Conservation (phyloP, 2,329 filamentous ascomycete species). For the Ophiostoma populinum region DNA sequence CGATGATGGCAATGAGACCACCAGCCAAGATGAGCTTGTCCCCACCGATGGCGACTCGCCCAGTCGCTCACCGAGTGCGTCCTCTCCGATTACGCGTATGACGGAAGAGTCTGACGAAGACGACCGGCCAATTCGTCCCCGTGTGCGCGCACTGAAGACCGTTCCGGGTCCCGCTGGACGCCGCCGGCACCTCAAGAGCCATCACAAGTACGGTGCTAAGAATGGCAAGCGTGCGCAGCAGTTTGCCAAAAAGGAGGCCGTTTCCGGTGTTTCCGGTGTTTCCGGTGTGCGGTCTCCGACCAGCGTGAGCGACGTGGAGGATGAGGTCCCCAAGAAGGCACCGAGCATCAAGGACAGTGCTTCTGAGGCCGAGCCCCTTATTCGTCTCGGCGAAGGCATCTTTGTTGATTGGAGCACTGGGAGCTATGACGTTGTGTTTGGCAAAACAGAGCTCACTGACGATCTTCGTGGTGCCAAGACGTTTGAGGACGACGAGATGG, state of each 20-base stretch:
- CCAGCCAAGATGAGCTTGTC: constrained; percentile 24
- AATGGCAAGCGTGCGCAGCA: constrained; percentile 14
- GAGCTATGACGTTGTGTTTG: constrained; percentile 56
- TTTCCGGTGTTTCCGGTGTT: too few species aligned
- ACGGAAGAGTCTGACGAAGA: constrained; percentile 21
- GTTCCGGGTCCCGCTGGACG: constrained; percentile 13
- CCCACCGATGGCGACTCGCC: not conserved
- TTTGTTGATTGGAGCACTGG: constrained; percentile 70
- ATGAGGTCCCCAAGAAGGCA: not conserved
- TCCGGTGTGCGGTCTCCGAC: not conserved
- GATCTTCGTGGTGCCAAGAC: constrained; percentile 42
- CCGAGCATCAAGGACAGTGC: constrained; percentile 5
- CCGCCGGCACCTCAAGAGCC: constrained; percentile 22
- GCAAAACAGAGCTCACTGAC: constrained; percentile 22
- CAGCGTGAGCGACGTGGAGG: not conserved
- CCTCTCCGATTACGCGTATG: constrained; percentile 8
- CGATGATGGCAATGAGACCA: constrained; percentile 31
- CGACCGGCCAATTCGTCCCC: constrained; percentile 9
- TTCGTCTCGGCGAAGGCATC: constrained; percentile 69
- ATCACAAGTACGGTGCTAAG: constrained; percentile 31
- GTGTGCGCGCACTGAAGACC: constrained; percentile 12
- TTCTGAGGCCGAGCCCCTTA: constrained; percentile 39
- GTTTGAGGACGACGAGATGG: constrained; percentile 25
- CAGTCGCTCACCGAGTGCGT: not conserved
- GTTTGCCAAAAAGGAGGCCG: not conserved